A percentile compares a stretch with the other conserved stretches of the same genome.
phyloP scores from a whole-genome alignment of 352 stramenopile genomes.

The Phytophthora cactorum region DNA sequence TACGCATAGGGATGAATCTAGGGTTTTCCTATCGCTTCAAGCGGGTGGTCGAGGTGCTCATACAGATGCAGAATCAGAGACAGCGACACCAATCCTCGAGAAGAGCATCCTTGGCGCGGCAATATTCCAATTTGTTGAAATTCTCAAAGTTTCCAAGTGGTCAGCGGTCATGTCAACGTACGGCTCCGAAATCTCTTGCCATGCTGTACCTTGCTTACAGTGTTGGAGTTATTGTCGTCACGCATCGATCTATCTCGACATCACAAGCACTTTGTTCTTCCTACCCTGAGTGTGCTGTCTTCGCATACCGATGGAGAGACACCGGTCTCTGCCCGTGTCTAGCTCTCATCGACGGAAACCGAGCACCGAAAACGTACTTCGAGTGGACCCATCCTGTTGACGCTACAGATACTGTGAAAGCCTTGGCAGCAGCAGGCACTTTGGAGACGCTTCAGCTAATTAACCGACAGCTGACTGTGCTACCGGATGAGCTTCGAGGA shows the following conservation, averaged over 20 bases:
- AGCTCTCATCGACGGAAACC: constrained; percentile 38
- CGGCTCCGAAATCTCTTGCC: constrained; percentile 28
- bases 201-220: constrained; percentile 25
- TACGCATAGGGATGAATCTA: constrained; percentile 45
- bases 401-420: constrained; percentile 27
- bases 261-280: constrained; percentile 21
- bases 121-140: constrained; percentile 4
- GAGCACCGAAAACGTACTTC: constrained; percentile 39
- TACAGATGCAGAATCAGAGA: constrained; percentile 22
- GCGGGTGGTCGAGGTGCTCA: constrained; percentile 37
- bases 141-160: background rate
- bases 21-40: constrained; percentile 51
- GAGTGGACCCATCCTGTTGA: constrained; percentile 43
- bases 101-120: background rate
- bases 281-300: constrained; percentile 41
- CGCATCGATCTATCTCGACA: constrained; percentile 12
- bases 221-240: constrained; percentile 15
- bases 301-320: constrained; percentile 30
- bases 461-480: constrained; percentile 30
- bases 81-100: background rate
- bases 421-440: constrained; percentile 28
- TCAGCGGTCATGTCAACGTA: constrained; percentile 12
- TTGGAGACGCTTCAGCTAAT: constrained; percentile 44
- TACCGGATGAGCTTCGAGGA: constrained; percentile 36
- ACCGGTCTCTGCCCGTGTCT: constrained; percentile 38